A percentile compares a stretch with the other conserved stretches of the same genome.
Evolutionary conservation across 2,329 filamentous ascomycete species (phyloP).

Genomic region (Colletotrichum trifolii): DNA sequence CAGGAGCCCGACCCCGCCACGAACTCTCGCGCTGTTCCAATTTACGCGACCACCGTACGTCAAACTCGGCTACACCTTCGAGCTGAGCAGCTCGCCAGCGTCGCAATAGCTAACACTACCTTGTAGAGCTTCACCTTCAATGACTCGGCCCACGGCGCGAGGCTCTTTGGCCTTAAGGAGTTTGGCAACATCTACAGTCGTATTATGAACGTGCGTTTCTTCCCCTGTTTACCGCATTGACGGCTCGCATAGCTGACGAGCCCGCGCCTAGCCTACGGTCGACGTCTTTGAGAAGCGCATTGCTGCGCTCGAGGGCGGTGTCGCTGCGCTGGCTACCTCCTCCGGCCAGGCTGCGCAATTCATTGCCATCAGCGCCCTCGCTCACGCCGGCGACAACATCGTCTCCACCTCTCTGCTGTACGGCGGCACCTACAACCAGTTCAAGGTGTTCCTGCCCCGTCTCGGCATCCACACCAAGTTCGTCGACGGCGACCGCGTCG

Average conservation of each 20-base stretch:
- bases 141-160: constrained; percentile 93
- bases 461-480: constrained; percentile 91
- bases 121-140: constrained; percentile 88
- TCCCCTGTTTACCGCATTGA: neutral
- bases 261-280: constrained; percentile 77
- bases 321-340: constrained; percentile 83
- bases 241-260: neutral
- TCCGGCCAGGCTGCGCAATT: constrained; percentile 95
- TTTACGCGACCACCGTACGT: constrained; percentile 84
- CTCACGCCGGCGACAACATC: constrained; percentile 91
- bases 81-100: neutral
- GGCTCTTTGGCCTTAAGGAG: constrained; percentile 96
- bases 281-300: constrained; percentile 97
- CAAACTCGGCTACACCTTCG: constrained; percentile 2
- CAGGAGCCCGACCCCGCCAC: constrained; percentile 84
- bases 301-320: constrained; percentile 93
- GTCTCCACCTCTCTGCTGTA: constrained; percentile 91
- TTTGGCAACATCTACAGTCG: constrained; percentile 98
- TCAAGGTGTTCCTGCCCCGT: constrained; percentile 91
- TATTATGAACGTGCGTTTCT: constrained; percentile 84
- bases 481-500: constrained; percentile 80
- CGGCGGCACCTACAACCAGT: constrained; percentile 96
- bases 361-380: constrained; percentile 87
- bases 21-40: constrained; percentile 90
- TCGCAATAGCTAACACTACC: neutral